These are phyloP conservation scores for Pestalotiopsis sp. DNA, from an alignment of 2,329 filamentous ascomycete genomes.

Conservation along the genomic window DNA sequence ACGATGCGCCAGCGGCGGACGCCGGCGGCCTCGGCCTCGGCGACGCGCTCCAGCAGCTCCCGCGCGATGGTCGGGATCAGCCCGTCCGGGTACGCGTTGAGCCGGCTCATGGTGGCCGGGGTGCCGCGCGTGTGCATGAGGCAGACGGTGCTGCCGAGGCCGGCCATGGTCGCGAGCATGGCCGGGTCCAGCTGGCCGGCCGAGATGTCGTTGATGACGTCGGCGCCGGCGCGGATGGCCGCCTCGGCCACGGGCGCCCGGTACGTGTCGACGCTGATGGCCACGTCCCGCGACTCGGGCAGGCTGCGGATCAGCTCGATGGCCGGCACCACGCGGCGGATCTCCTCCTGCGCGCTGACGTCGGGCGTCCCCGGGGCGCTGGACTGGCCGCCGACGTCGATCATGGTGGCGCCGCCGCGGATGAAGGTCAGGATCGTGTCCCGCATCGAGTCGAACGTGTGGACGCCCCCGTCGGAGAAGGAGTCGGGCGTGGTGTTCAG, in stretches of 20 bases:
- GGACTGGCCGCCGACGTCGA: conserved; percentile 93
- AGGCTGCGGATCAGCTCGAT: conserved; percentile 72
- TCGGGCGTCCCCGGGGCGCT: conserved; percentile 77
- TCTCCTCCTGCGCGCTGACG: conserved; percentile 73
- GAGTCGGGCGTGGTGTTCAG: conserved; percentile 95
- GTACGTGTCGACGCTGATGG: conserved; percentile 92
- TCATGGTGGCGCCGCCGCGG: conserved; percentile 73
- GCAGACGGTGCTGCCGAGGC: conserved; percentile 75
- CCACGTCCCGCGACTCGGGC: conserved; percentile 63
- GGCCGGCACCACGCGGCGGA: conserved; percentile 76
- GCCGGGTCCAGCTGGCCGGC: conserved; percentile 75
- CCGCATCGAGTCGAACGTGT: conserved; percentile 57
- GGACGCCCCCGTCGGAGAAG: conserved; percentile 85
- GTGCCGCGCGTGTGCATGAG: conserved; percentile 95
- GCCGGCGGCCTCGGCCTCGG: conserved; percentile 76
- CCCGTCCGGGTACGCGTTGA: conserved; percentile 70
- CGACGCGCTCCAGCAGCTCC: conserved; percentile 73
- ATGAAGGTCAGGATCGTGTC: conserved; percentile 66
- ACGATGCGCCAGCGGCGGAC: conserved; percentile 92
- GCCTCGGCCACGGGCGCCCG: conserved; percentile 79
- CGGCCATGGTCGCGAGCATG: conserved; percentile 82
- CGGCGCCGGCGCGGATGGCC: conserved; percentile 77
- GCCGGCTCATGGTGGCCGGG: conserved; percentile 75
- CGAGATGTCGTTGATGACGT: conserved; percentile 95
- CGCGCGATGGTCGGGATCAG: conserved; percentile 65